These are phyloP conservation scores for Reticulascus tulasneorum DNA, from an alignment of 2,329 filamentous ascomycete genomes.

Conservation along the genomic window DNA sequence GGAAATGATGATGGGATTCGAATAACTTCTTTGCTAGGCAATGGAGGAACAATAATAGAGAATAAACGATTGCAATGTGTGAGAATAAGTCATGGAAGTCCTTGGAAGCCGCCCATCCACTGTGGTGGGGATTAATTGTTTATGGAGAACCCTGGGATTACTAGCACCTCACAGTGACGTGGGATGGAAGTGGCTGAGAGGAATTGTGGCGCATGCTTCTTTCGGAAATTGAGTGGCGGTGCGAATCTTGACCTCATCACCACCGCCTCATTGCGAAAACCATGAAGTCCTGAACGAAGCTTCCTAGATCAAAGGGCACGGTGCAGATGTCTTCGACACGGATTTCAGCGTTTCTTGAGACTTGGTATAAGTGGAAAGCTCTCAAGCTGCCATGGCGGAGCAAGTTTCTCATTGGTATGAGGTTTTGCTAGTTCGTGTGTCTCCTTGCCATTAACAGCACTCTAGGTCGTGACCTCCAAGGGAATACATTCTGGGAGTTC, in stretches of 20 bases:
- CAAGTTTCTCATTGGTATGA: slow-evolving; percentile 56
- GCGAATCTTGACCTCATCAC: slow-evolving; percentile 17
- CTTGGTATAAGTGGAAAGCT: slow-evolving; percentile 60
- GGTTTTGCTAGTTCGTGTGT: not conserved
- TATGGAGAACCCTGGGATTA: slow-evolving; percentile 7
- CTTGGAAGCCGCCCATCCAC: slow-evolving; percentile 3
- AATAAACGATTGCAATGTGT: slow-evolving; percentile 7
- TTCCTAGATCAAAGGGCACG: slow-evolving; percentile 1
- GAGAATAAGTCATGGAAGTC: slow-evolving; percentile 2
- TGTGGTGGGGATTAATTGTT: slow-evolving; percentile 14
- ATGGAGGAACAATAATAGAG: not conserved
- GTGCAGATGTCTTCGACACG: slow-evolving; percentile 9
- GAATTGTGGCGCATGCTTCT: slow-evolving; percentile 4
- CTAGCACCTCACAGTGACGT: slow-evolving; percentile 15
- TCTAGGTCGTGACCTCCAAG: slow-evolving; percentile 58
- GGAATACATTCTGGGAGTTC: slow-evolving; percentile 69
- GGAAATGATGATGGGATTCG: slow-evolving; percentile 1
- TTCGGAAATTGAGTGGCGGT: slow-evolving; percentile 12
- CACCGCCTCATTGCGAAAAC: not conserved
- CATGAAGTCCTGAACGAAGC: slow-evolving; percentile 9
- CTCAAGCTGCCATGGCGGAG: slow-evolving; percentile 62
- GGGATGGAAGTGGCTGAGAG: slow-evolving; percentile 14
- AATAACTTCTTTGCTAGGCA: not conserved
- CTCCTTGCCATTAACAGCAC: not conserved
- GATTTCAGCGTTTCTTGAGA: slow-evolving; percentile 16